Percentiles rank a stretch among this genome's conserved stretches.
These are phyloP conservation scores for Alternaria alternata DNA, from an alignment of 2,329 filamentous ascomycete species.

Conservation along the genomic window DNA sequence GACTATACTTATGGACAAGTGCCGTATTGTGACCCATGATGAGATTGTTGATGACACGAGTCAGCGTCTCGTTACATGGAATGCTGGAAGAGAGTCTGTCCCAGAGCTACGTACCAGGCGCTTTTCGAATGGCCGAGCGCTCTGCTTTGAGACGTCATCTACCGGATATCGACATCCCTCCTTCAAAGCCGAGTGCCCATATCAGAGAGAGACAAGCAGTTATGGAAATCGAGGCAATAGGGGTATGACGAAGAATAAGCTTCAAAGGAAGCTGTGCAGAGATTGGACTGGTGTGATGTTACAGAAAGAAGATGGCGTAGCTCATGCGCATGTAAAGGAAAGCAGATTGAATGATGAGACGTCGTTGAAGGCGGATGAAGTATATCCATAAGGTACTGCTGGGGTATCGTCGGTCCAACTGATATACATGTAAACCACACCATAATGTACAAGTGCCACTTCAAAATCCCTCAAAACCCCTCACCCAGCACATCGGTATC, in stretches of 20 bases:
- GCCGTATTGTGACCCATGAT: background rate
- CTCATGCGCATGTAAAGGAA: background rate
- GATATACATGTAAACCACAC: constrained; percentile 3
- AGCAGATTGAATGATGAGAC: background rate
- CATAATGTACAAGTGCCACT: background rate
- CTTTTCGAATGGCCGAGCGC: background rate
- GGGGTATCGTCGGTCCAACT: constrained; percentile 8
- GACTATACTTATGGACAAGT: background rate
- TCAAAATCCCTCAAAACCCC: background rate
- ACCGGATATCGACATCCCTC: background rate
- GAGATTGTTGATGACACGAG: background rate
- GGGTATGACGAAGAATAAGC: too few species aligned
- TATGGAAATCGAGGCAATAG: background rate
- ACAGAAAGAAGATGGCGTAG: background rate
- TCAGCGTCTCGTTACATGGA: background rate
- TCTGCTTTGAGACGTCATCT: background rate
- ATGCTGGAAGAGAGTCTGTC: background rate
- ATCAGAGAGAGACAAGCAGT: background rate
- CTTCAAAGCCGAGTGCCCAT: background rate
- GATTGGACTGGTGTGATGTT: background rate
- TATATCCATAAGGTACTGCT: background rate
- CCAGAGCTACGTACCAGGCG: background rate
- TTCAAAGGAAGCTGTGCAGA: background rate
- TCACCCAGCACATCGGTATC: background rate
- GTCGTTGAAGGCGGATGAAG: background rate